Evolutionary conservation across 495 filamentous ascomycete genomes (phyloP).

Genomic region (Aspergillus avenaceus): DNA sequence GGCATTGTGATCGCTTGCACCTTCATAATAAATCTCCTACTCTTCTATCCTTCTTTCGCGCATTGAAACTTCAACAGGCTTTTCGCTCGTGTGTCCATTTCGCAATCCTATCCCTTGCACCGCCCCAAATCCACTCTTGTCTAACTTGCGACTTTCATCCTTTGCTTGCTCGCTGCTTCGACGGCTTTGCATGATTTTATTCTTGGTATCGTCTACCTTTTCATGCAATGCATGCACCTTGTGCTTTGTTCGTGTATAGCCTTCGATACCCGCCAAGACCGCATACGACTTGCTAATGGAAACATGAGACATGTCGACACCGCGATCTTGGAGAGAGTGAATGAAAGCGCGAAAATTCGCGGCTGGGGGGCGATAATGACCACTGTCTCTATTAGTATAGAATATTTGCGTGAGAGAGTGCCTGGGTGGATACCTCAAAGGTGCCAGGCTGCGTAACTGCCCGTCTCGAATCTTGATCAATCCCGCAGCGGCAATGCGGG

Average conservation of each 20-base stretch:
- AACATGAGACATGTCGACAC: conserved; percentile 74
- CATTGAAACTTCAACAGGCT: no score
- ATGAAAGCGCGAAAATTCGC: conserved; percentile 80
- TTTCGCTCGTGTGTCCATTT: no score
- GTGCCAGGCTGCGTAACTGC: conserved; percentile 54
- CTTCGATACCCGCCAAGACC: conserved; percentile 76
- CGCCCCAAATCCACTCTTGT: no score
- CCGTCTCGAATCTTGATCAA: conserved; percentile 82
- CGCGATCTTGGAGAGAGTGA: conserved; percentile 61
- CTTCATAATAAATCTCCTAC: no score
- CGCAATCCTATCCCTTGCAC: no score
- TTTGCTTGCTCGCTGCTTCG: no score
- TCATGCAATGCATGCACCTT: conserved; percentile 50
- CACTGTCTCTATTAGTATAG: no score
- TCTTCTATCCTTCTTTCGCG: no score
- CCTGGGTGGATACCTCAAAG: conserved; percentile 31
- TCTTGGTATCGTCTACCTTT: conserved; percentile 23
- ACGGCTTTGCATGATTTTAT: conserved; percentile 10
- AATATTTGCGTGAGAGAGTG: no score
- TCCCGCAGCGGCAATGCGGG: conserved; percentile 76
- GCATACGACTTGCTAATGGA: conserved; percentile 78
- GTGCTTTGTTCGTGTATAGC: conserved; percentile 59
- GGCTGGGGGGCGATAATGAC: conserved; percentile 82
- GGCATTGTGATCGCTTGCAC: no score
- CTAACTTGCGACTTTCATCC: no score